Percentiles rank a stretch among this genome's conserved stretches.
These are phyloP conservation scores for Syzygium aromaticum DNA, from an alignment of 345 rosid genomes.

Conservation along the genomic window DNA sequence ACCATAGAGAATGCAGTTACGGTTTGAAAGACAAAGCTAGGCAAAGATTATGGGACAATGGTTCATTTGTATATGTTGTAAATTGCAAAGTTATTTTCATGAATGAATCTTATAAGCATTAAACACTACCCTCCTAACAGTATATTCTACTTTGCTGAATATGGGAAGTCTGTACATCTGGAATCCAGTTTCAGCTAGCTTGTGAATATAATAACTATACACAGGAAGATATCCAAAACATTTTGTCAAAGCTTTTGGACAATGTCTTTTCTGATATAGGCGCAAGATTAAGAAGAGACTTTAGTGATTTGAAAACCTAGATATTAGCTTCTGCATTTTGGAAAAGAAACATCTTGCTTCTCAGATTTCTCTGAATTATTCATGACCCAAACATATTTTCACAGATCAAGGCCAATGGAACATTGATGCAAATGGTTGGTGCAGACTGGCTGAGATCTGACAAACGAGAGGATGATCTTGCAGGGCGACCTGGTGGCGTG, in stretches of 20 bases:
- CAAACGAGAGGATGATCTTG: constrained; percentile 68
- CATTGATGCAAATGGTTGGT: constrained; percentile 85
- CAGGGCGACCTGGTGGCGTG: constrained; percentile 53
- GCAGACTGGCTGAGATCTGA: constrained; percentile 89
- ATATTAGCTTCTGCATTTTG: not conserved
- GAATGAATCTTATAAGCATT: not conserved
- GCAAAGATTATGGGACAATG: not conserved
- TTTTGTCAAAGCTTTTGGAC: not conserved
- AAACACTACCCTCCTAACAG: not conserved
- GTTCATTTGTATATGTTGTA: not conserved
- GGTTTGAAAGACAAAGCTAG: not conserved
- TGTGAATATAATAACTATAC: not conserved
- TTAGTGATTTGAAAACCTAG: not conserved
- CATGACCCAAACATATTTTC: not conserved
- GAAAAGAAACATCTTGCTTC: not conserved
- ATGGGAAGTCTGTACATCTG: not conserved
- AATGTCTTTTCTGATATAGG: not conserved
- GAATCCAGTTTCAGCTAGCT: not conserved
- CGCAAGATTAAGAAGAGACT: not conserved
- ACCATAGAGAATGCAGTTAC: not conserved
- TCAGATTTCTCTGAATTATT: not conserved
- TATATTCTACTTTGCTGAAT: not conserved
- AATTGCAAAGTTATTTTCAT: not conserved
- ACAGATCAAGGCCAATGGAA: constrained; percentile 60
- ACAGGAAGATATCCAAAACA: not conserved